Conservation (phyloP, 2,329 filamentous ascomycete genomes). For the Diaporthe eres region DNA sequence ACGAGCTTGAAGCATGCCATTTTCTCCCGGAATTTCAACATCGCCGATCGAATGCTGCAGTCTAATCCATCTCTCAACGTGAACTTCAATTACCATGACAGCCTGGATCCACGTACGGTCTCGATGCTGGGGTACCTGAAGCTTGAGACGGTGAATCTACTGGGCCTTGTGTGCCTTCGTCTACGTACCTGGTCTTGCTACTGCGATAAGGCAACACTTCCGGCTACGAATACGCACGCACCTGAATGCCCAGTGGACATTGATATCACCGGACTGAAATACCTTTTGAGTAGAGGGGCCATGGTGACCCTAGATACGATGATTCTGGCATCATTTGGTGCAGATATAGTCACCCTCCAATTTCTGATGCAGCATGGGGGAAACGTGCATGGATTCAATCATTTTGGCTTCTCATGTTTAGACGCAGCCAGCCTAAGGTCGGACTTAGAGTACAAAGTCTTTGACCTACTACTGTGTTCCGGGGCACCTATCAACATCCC, state of each 20-base stretch:
- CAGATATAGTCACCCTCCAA: not conserved
- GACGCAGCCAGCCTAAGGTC: not conserved
- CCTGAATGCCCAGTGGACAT: no score
- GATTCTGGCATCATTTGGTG: not conserved
- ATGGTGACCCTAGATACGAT: not conserved
- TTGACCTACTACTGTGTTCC: not conserved
- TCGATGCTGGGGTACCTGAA: fast-evolving
- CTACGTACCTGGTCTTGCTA: not conserved
- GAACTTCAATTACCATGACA: not conserved
- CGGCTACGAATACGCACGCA: not conserved
- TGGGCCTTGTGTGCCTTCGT: not conserved
- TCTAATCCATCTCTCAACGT: not conserved
- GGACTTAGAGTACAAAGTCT: not conserved
- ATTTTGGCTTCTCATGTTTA: not conserved
- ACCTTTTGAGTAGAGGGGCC: not conserved
- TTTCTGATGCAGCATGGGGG: not conserved
- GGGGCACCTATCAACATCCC: not conserved
- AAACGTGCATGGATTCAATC: not conserved
- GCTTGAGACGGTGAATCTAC: not conserved
- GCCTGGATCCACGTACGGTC: not conserved
- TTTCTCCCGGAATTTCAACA: not conserved
- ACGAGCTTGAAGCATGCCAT: not conserved
- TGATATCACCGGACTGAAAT: not conserved
- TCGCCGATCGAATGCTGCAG: not conserved
- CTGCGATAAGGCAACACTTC: not conserved